phyloP scores from a whole-genome alignment of 1,284 basidiomycete species.

The Cutaneotrichosporon sp. region DNA sequence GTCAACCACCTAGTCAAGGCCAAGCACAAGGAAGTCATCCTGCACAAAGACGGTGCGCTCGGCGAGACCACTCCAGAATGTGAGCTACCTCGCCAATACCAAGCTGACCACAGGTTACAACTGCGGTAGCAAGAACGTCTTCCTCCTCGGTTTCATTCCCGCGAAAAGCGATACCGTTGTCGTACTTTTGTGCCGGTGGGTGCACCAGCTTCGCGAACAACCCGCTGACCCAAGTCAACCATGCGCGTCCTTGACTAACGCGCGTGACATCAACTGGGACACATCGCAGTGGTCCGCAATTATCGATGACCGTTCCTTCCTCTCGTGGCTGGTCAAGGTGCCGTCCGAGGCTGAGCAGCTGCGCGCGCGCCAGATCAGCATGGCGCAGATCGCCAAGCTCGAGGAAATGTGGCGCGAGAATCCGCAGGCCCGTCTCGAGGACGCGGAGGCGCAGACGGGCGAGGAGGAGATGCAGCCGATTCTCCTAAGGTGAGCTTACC shows the following conservation, averaged over 20 bases:
- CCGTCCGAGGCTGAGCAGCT: conserved; percentile 93
- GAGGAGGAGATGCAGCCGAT: conserved; percentile 95
- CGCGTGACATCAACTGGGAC: conserved; percentile 98
- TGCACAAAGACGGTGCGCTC: conserved; percentile 90
- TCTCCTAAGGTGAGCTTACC: conserved; percentile 56
- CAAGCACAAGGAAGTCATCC: conserved; percentile 96
- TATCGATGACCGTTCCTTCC: conserved; percentile 95
- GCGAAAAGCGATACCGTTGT: conserved; percentile 99
- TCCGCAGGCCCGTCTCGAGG: conserved; percentile 86
- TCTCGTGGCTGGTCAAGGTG: conserved; percentile 97
- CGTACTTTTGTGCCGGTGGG: conserved; percentile 90
- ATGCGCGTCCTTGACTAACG: conserved; percentile 79
- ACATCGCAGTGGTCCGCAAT: conserved; percentile 95
- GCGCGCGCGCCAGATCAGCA: conserved; percentile 90
- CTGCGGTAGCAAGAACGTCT: conserved; percentile 99
- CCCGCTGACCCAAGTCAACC: conserved; percentile 66
- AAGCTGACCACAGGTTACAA: conserved; percentile 62
- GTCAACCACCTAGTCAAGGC: conserved; percentile 98
- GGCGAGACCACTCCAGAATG: conserved; percentile 97
- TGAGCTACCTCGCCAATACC: conserved; percentile 17
- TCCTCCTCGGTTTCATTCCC: conserved; percentile 98
- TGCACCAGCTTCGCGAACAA: background rate
- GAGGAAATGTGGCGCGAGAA: conserved; percentile 99
- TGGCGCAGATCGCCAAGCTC: conserved; percentile 92
- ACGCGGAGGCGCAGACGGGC: conserved; percentile 91